Evolutionary conservation across 208 protist genomes (phyloP).

Genomic region (Leishmania mexicana): DNA sequence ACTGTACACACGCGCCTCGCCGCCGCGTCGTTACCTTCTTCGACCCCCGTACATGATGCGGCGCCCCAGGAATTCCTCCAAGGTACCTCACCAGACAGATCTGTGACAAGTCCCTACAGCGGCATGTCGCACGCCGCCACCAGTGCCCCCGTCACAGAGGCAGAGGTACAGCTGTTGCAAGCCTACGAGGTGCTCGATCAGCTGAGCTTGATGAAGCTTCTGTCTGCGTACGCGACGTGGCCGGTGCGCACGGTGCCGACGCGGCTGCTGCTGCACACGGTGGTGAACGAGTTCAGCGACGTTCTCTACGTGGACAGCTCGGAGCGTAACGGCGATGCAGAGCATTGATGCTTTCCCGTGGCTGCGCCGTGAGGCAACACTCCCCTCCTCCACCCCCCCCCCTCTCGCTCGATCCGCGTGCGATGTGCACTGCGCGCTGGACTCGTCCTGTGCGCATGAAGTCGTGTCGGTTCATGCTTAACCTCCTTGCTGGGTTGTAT

Average conservation of each 20-base stretch:
- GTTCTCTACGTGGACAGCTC: conserved; percentile 50
- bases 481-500: neutral
- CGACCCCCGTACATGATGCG: neutral
- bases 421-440: neutral
- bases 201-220: conserved; percentile 47
- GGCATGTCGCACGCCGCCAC: conserved; percentile 16
- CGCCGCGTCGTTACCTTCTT: neutral
- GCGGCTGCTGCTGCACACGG: conserved; percentile 69
- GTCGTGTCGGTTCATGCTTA: neutral
- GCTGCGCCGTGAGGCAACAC: neutral
- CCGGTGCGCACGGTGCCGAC: conserved; percentile 64
- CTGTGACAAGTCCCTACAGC: conserved; percentile 27
- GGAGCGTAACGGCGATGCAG: neutral
- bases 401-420: neutral
- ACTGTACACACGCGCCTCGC: conserved; percentile 24
- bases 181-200: conserved; percentile 60
- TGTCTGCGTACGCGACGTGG: conserved; percentile 54
- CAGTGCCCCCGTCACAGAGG: conserved; percentile 17
- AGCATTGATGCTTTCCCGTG: conserved; percentile 26
- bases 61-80: neutral
- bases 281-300: conserved; percentile 86
- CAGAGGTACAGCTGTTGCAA: conserved; percentile 61
- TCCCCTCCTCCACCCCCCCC: too few species aligned
- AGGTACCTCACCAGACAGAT: conserved; percentile 1
- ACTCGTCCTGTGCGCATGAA: neutral